Percentiles rank a stretch among this genome's conserved stretches.
phyloP scores from a whole-genome alignment of 768 basidiomycete genomes.

The Sistotremastrum niveocremeum region DNA sequence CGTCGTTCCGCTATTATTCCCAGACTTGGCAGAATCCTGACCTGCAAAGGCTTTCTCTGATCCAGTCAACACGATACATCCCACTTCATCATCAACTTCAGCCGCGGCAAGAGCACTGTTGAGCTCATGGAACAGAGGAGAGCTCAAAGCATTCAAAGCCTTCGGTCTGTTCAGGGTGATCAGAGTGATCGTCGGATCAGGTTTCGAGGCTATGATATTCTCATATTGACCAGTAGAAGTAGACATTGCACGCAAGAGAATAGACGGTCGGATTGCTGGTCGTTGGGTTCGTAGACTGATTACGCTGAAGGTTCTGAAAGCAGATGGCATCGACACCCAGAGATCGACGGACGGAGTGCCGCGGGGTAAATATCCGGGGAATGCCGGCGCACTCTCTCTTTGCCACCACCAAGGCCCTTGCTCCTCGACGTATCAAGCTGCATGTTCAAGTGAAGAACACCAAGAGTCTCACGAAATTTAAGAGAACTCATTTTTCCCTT shows the following conservation, averaged over 20 bases:
- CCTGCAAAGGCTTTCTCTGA: conserved; percentile 90
- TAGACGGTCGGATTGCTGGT: no score
- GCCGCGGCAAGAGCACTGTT: conserved; percentile 61
- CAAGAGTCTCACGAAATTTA: no score
- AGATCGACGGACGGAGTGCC: no score
- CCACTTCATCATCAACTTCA: conserved; percentile 55
- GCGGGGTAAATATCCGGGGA: no score
- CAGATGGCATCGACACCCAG: no score
- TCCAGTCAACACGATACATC: conserved; percentile 86
- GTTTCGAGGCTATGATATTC: conserved; percentile 55
- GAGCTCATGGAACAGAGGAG: conserved; percentile 68
- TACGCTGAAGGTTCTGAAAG: no score
- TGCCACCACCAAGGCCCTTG: no score
- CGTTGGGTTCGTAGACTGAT: no score
- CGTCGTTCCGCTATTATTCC: not conserved
- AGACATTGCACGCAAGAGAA: conserved; percentile 34
- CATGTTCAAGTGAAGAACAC: no score
- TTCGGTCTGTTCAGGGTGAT: conserved; percentile 85
- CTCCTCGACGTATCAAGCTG: no score
- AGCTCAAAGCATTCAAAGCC: conserved; percentile 76
- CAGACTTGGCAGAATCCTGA: conserved; percentile 13
- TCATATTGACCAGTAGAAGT: conserved; percentile 32
- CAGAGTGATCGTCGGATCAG: conserved; percentile 57
- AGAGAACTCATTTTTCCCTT: no score
- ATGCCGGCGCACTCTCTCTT: no score